A percentile compares a stretch with the other conserved stretches of the same genome.
Evolutionary conservation across 139 green algal species (phyloP).

Genomic region (Ulvella scutata): DNA sequence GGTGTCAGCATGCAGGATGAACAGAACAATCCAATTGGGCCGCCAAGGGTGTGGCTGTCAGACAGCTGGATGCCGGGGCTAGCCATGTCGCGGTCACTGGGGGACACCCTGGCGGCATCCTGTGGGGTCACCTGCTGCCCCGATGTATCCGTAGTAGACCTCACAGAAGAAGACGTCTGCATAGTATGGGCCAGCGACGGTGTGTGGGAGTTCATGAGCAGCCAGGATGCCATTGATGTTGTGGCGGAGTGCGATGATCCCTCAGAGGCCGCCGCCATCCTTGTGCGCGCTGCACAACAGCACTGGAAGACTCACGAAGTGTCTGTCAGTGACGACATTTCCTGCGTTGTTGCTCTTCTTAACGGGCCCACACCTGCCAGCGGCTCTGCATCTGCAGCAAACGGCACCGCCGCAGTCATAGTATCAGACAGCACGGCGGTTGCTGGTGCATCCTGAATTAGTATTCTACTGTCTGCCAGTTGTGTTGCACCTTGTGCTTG

Average conservation of each 20-base stretch:
- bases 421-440: no score
- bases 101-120: conserved; percentile 61
- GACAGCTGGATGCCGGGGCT: conserved; percentile 61
- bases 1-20: conserved; percentile 42
- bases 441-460: no score
- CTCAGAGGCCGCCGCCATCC: conserved; percentile 29
- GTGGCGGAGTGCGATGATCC: conserved; percentile 25
- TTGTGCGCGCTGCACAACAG: background rate
- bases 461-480: no score
- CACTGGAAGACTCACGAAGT: background rate
- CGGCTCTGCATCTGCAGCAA: no score
- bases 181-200: conserved; percentile 81
- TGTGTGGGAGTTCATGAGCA: conserved; percentile 86
- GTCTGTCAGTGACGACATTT: background rate
- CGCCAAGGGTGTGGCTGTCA: conserved; percentile 63
- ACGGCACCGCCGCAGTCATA: no score
- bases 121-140: conserved; percentile 28
- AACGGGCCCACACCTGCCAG: no score
- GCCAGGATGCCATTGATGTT: conserved; percentile 71
- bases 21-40: conserved; percentile 56
- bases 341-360: background rate
- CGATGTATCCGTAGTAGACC: conserved; percentile 35
- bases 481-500: no score
- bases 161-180: conserved; percentile 54
- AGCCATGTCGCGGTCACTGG: conserved; percentile 76